A percentile compares a stretch with the other conserved stretches of the same genome.
Conservation (phyloP, 371 early-diverging fungal genomes). For the Entomophthora muscae region DNA sequence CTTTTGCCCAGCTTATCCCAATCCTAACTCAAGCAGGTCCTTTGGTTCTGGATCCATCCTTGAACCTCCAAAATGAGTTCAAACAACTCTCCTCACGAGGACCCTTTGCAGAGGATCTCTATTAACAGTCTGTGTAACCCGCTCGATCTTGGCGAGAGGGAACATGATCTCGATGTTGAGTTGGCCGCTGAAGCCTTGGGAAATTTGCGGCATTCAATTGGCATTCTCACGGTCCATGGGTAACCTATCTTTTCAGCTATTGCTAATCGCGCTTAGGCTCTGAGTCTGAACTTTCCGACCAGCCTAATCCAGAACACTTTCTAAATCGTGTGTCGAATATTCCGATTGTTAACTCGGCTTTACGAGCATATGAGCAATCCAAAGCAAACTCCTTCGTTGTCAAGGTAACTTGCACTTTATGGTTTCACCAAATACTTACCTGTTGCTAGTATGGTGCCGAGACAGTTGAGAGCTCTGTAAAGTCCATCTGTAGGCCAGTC, state of each 20-base stretch:
- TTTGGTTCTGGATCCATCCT: no score
- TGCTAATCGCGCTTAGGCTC: neutral
- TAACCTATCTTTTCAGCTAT: neutral
- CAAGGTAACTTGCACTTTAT: slow-evolving; percentile 22
- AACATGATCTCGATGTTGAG: slow-evolving; percentile 5
- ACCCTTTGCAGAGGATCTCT: slow-evolving; percentile 9
- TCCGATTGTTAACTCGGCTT: slow-evolving; percentile 57
- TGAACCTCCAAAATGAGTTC: neutral
- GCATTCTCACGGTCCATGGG: neutral
- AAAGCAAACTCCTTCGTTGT: slow-evolving; percentile 53
- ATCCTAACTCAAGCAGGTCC: no score
- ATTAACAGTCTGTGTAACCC: slow-evolving; percentile 10
- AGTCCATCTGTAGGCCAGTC: slow-evolving; percentile 39
- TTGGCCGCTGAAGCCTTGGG: slow-evolving; percentile 10
- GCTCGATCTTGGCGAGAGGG: neutral
- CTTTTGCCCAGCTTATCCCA: no score
- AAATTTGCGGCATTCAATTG: slow-evolving; percentile 9
- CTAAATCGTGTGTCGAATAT: slow-evolving; percentile 53
- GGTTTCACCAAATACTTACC: no score
- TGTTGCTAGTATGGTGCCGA: slow-evolving; percentile 32
- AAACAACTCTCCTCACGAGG: neutral
- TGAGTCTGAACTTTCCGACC: neutral
- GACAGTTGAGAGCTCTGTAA: slow-evolving; percentile 59
- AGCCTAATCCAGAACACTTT: slow-evolving; percentile 20
- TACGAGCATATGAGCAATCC: slow-evolving; percentile 54